Conservation (phyloP, 345 rosid genomes). For the Citrus glauca region DNA sequence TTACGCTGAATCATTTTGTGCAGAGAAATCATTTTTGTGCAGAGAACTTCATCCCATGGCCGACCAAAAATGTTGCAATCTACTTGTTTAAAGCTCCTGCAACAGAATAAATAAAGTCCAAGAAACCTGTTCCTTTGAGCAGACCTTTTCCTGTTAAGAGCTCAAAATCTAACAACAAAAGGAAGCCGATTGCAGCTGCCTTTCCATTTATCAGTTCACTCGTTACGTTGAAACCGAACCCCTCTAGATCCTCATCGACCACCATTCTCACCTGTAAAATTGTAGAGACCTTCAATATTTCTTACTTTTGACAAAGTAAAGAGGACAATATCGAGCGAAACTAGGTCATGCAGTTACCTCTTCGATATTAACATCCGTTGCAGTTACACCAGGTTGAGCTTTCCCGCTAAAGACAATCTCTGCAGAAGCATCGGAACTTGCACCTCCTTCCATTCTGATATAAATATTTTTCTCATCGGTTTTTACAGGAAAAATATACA, state of each 20-base stretch:
- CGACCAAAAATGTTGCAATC: constrained; percentile 12
- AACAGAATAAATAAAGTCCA: constrained; percentile 74
- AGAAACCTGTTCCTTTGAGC: constrained; percentile 87
- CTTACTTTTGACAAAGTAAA: background rate
- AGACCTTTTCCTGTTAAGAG: constrained; percentile 91
- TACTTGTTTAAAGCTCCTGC: constrained; percentile 63
- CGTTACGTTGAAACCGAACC: constrained; percentile 77
- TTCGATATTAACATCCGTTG: constrained; percentile 81
- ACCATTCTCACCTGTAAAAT: constrained; percentile 81
- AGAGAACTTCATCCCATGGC: background rate
- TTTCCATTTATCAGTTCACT: constrained; percentile 87
- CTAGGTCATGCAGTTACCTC: constrained; percentile 43
- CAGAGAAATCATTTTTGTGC: background rate
- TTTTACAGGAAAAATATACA: constrained; percentile 71
- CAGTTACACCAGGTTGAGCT: constrained; percentile 89
- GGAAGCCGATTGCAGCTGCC: constrained; percentile 88
- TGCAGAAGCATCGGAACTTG: constrained; percentile 54
- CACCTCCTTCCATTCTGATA: constrained; percentile 52
- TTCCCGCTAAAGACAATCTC: constrained; percentile 92
- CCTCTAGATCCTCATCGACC: constrained; percentile 61
- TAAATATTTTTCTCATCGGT: constrained; percentile 73
- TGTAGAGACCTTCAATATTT: background rate
- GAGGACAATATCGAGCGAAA: background rate
- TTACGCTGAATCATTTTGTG: background rate
- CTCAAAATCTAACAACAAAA: constrained; percentile 82